phyloP scores from a whole-genome alignment of 257 asterid genomes.

The Lycium barbarum region DNA sequence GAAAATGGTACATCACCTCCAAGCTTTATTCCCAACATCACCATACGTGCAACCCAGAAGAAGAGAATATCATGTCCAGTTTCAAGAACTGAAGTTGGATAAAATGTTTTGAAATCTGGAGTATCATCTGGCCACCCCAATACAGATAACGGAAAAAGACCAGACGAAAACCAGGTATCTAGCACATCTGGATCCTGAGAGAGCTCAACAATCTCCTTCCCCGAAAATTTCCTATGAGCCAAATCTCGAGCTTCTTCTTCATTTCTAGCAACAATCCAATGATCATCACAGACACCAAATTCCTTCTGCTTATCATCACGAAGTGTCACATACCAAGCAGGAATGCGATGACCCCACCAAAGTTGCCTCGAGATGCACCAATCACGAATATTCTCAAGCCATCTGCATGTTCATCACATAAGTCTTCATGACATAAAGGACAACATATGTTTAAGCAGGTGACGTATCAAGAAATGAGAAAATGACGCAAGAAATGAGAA shows the following conservation, averaged over 20 bases:
- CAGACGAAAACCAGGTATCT: constrained; percentile 98
- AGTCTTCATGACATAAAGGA: neutral
- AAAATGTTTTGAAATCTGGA: constrained; percentile 75
- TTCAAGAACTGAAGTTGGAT: constrained; percentile 92
- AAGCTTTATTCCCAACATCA: constrained; percentile 94
- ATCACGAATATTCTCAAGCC: constrained; percentile 97
- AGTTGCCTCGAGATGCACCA: constrained; percentile 99
- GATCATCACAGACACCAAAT: constrained; percentile 65
- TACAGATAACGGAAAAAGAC: constrained; percentile 86
- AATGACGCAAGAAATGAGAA: constrained; percentile 16
- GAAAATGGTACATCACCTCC: constrained; percentile 92
- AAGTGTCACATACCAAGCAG: constrained; percentile 87
- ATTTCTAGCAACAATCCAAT: constrained; percentile 88
- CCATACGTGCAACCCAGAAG: constrained; percentile 99
- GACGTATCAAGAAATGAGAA: constrained; percentile 13
- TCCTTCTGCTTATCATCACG: constrained; percentile 77
- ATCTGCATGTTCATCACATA: constrained; percentile 56
- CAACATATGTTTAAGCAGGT: neutral
- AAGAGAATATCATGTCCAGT: constrained; percentile 95
- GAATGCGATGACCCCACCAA: constrained; percentile 99
- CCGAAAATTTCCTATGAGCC: constrained; percentile 62
- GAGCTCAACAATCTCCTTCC: constrained; percentile 65
- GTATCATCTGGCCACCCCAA: constrained; percentile 97
- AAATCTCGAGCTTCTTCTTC: constrained; percentile 70
- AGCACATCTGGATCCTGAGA: constrained; percentile 90